Evolutionary conservation across 805 yeast genomes (phyloP), one percentile per base, ranked within the genome.

Genomic region (Zygoascus biomembranicola): DNA sequence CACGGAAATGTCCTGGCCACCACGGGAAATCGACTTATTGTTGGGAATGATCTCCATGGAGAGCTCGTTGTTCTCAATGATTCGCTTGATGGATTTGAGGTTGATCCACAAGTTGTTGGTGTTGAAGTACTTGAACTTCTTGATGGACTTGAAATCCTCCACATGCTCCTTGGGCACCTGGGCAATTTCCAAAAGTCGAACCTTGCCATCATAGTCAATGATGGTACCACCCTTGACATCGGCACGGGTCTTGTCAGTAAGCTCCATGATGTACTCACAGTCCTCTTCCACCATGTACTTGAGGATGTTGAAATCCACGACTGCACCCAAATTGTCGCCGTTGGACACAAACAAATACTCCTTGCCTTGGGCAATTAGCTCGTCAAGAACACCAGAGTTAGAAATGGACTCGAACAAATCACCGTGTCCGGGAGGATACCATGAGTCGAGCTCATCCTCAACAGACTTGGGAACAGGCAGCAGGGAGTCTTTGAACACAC

Each of bases 341-440:
- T 94, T 94, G 57, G 98, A 92, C 46, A 94, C 97, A 65, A 94
- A 94, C 66, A 94, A 76, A 57, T 88, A 77, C 75, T 94, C 99
- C 76, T 94, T 89, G 62, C 99, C 99, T 68, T 88, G 92, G 51
- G 84, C 88, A 59, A 94, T 77, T 60, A 94, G 79, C 57, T 85
- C 82, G 56, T 94, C 98, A 61, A 94, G 78, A 67, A 92, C 94
- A 56, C 99, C 99, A 11, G 96, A 84, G 54, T 87, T 81, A 56
- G 86, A 83, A 66, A 94, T 77, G 20, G 94, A 77, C 75, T 94
- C 99, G 62, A 90, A 94, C 70, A 94, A 75, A 73, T 94, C 99
- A 73, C 99, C 99, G 72, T 94, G 99, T 52, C 99, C 99, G n/a
- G 99, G 99, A 50, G 99, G 99, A 69, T 94, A 94, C 99, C 99